Conservation (phyloP, 768 basidiomycete genomes). For the Russula lepida region DNA sequence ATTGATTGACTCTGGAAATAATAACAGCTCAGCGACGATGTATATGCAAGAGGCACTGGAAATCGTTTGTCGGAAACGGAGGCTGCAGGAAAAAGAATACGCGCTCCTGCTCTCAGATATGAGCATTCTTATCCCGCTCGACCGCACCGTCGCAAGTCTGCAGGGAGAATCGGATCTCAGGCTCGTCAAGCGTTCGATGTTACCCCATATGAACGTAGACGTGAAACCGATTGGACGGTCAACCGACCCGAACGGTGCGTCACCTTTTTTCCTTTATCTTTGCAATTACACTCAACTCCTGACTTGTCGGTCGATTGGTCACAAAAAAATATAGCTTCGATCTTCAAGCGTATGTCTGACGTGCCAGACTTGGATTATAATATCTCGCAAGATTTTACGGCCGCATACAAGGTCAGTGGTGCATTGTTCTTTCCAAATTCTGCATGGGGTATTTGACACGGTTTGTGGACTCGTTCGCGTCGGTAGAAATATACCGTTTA, state of each 20-base stretch:
- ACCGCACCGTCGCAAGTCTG: constrained; percentile 92
- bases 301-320: neutral
- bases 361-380: constrained; percentile 41
- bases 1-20: too few relatives aligned
- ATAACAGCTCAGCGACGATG: constrained; percentile 71
- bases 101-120: constrained; percentile 59
- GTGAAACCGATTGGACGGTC: constrained; percentile 59
- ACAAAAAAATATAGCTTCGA: constrained; percentile 53
- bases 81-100: constrained; percentile 71
- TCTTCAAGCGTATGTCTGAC: constrained; percentile 85
- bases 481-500: constrained; percentile 81
- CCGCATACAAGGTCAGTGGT: constrained; percentile 83
- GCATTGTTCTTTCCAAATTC: too few relatives aligned
- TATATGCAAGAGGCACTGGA: constrained; percentile 97
- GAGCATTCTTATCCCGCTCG: constrained; percentile 79
- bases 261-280: neutral
- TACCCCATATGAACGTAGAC: constrained; percentile 63
- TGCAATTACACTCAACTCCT: neutral
- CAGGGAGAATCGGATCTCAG: constrained; percentile 80
- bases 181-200: constrained; percentile 69
- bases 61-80: constrained; percentile 63
- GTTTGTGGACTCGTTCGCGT: too few relatives aligned
- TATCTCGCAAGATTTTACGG: constrained; percentile 65
- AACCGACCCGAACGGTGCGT: constrained; percentile 85
- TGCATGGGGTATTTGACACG: too few relatives aligned